Percentiles rank a stretch among this genome's conserved stretches.
These are phyloP conservation scores for Claviceps sp. DNA, from an alignment of 2,329 filamentous ascomycete species.

Conservation along the genomic window DNA sequence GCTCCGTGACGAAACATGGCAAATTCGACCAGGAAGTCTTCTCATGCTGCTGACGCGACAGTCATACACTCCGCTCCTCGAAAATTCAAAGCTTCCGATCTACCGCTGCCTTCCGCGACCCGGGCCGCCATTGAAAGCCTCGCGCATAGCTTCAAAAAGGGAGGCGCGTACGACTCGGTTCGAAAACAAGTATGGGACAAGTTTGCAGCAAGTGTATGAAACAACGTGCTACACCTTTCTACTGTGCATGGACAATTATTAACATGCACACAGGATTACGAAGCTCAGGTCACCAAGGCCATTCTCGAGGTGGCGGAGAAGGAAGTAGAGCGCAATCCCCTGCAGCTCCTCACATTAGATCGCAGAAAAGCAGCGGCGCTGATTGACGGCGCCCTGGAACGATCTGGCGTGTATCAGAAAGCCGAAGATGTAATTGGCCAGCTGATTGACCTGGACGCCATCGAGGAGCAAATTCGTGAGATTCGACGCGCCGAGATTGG, in stretches of 20 bases:
- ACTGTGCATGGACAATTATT: neutral
- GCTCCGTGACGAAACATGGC: constrained; percentile 11
- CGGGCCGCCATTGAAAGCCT: constrained; percentile 60
- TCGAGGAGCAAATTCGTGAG: constrained; percentile 56
- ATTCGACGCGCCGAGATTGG: constrained; percentile 57
- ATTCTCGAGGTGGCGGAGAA: constrained; percentile 57
- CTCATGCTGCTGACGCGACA: constrained; percentile 9
- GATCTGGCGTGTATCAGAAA: constrained; percentile 61
- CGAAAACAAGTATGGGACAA: constrained; percentile 67
- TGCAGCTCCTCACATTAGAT: constrained; percentile 58
- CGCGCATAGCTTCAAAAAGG: constrained; percentile 75
- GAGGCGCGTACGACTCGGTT: constrained; percentile 67
- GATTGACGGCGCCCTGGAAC: constrained; percentile 65
- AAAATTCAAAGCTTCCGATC: constrained; percentile 60
- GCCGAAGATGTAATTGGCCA: constrained; percentile 54
- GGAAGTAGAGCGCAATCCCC: constrained; percentile 63
- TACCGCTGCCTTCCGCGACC: constrained; percentile 61
- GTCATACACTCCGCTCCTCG: constrained; percentile 11
- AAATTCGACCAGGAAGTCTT: constrained; percentile 13
- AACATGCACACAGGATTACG: constrained; percentile 44
- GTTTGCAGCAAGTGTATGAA: constrained; percentile 51
- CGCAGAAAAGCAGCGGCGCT: constrained; percentile 61
- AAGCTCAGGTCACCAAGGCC: constrained; percentile 50
- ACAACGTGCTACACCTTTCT: neutral
- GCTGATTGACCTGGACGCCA: constrained; percentile 54